A percentile compares a stretch with the other conserved stretches of the same genome.
Conservation (phyloP, 352 stramenopile genomes). For the Lagenidium sp. region DNA sequence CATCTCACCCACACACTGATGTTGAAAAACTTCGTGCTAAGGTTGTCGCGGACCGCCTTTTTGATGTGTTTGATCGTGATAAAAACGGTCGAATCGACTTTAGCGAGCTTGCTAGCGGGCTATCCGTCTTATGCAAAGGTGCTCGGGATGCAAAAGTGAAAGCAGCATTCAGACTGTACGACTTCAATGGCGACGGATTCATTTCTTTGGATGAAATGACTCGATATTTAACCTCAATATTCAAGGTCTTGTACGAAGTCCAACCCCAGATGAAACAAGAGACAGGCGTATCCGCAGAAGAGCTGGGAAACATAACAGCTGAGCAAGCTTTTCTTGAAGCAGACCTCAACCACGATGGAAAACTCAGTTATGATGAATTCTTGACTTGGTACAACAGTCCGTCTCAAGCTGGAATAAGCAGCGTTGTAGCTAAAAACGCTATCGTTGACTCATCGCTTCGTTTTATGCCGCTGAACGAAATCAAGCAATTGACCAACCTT, state of each 20-base stretch:
- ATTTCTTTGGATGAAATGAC: constrained; percentile 86
- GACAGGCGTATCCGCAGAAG: constrained; percentile 57
- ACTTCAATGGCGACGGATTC: constrained; percentile 80
- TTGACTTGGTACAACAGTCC: constrained; percentile 78
- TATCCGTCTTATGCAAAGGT: constrained; percentile 82
- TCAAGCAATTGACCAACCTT: constrained; percentile 79
- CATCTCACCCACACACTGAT: constrained; percentile 47
- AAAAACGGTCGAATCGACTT: constrained; percentile 76
- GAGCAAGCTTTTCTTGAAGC: constrained; percentile 83
- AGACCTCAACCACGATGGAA: constrained; percentile 67
- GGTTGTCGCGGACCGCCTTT: constrained; percentile 65
- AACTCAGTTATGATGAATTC: constrained; percentile 85
- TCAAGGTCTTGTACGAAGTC: constrained; percentile 82
- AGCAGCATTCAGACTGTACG: constrained; percentile 76
- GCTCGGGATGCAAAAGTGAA: constrained; percentile 74
- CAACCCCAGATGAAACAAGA: constrained; percentile 61
- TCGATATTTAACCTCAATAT: constrained; percentile 80
- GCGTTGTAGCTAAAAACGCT: constrained; percentile 54
- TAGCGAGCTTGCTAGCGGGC: constrained; percentile 73
- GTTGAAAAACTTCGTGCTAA: constrained; percentile 55
- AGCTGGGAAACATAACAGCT: constrained; percentile 70
- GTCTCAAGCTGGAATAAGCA: constrained; percentile 58
- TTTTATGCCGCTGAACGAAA: constrained; percentile 78
- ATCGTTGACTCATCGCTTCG: constrained; percentile 64
- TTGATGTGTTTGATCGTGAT: constrained; percentile 76